Evolutionary conservation across 1,284 basidiomycete species (phyloP).

Genomic region (Puccinia polysora): DNA sequence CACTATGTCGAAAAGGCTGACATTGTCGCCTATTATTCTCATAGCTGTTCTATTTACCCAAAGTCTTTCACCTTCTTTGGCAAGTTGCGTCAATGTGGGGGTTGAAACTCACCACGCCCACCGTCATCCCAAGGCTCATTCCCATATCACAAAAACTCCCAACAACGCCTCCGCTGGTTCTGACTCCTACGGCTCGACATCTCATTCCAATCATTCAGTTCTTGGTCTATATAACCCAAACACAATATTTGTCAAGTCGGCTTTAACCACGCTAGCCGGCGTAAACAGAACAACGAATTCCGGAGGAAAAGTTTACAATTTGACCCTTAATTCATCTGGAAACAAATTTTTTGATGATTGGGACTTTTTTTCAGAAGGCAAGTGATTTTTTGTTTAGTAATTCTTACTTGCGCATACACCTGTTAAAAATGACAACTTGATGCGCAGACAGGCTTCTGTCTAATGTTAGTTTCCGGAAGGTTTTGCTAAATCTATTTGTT

Average conservation of each 20-base stretch:
- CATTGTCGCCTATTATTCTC: not conserved
- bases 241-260: not conserved
- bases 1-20: not conserved
- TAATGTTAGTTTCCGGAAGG: too few relatives aligned
- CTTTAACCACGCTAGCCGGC: not conserved
- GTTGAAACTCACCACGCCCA: too few relatives aligned
- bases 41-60: not conserved
- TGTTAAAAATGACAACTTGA: too few relatives aligned
- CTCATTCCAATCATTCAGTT: too few relatives aligned
- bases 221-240: slow-evolving; percentile 6
- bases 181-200: too few relatives aligned
- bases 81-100: too few relatives aligned
- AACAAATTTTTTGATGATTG: slow-evolving; percentile 41
- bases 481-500: not conserved
- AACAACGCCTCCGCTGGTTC: too few relatives aligned
- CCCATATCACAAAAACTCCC: too few relatives aligned
- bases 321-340: slow-evolving; percentile 20
- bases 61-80: not conserved
- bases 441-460: not conserved
- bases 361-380: slow-evolving; percentile 38
- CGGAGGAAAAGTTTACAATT: slow-evolving; percentile 1
- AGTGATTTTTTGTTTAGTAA: not conserved
- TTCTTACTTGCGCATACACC: not conserved
- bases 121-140: too few relatives aligned
- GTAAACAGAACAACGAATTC: not conserved